Evolutionary conservation across 305 asterid genomes (phyloP).

Genomic region (Fraxinus paxiana): DNA sequence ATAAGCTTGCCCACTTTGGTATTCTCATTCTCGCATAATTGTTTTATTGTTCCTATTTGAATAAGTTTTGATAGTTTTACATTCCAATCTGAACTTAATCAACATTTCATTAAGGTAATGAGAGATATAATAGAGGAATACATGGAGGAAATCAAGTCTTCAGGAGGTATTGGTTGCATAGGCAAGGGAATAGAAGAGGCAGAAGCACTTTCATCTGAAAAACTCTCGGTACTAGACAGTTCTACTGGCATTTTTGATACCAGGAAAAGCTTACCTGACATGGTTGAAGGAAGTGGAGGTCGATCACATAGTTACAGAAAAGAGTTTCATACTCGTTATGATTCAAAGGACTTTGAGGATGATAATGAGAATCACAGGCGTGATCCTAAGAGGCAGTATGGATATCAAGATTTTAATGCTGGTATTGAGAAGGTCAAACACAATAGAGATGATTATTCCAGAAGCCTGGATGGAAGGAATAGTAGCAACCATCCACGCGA

Average conservation of each 20-base stretch:
- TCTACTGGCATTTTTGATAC: conserved; percentile 31
- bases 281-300: conserved; percentile 29
- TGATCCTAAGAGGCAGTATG: conserved; percentile 34
- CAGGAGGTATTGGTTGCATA: conserved; percentile 38
- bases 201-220: conserved; percentile 33
- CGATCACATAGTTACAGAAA: conserved; percentile 33
- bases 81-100: conserved; percentile 6
- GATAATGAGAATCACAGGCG: conserved; percentile 29
- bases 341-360: conserved; percentile 29
- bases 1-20: neutral
- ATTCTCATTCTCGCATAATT: neutral
- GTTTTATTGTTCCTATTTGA: neutral
- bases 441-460: conserved; percentile 34
- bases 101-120: conserved; percentile 47
- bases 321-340: conserved; percentile 24
- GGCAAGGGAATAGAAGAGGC: conserved; percentile 37
- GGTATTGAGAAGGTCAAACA: conserved; percentile 30
- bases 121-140: conserved; percentile 78
- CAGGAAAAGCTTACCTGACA: conserved; percentile 27
- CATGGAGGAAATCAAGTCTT: conserved; percentile 73
- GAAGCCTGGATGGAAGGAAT: conserved; percentile 33
- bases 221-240: conserved; percentile 27
- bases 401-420: conserved; percentile 29
- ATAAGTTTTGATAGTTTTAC: neutral
- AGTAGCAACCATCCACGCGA: conserved; percentile 31